Base-by-base conservation (phyloP, 345 rosid species). In the Brassica carinata region DNA sequence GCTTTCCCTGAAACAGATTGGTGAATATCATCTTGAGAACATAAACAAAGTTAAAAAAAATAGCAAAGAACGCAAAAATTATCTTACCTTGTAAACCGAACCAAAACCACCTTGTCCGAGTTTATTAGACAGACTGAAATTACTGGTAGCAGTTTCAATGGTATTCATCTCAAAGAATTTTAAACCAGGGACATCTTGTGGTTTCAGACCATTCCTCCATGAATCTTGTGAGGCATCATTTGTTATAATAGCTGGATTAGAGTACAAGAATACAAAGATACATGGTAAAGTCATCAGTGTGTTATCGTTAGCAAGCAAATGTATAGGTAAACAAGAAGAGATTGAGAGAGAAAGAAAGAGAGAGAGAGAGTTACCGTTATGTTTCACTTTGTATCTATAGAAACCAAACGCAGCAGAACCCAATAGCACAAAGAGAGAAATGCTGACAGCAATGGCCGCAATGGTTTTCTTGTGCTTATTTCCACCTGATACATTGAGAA, bases 71-170 rank as follows among this genome's bases (percentile, higher is more conserved):
- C 3, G 18, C 48, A 5, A 9, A 72, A 73, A 19, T 2, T 15
- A 0, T 13, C 29, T 18, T 0, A 81, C 84, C 77, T 76, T 81
- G 64, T 77, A 82, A 23, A 82, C 84, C 0, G 84, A 15, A 5
- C 84, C 84, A 62, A 82, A 77, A 33, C 84, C 81, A 58, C 84
- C 84, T 61, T 82, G 67, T 1, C 84, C 81, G 4, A 82, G 81
- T 73, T 73, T 77, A 5, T 82, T 77, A 29, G 58, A 61, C 0
- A 11, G 33, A 13, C 29, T 34, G 71, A 82, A 82, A 33, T 77
- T 77, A 62, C 68, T 67, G 58, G 84, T 82, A 2, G 81, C 81
- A 40, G 27, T 51, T 58, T 8, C 4, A 2, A 82, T 58, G 15
- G 72, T 65, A 7, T 31, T 38, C 61, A 76, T 76, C 19, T 81